Base-by-base conservation (phyloP, 768 basidiomycete genomes). In the Macrocybe gigantea region DNA sequence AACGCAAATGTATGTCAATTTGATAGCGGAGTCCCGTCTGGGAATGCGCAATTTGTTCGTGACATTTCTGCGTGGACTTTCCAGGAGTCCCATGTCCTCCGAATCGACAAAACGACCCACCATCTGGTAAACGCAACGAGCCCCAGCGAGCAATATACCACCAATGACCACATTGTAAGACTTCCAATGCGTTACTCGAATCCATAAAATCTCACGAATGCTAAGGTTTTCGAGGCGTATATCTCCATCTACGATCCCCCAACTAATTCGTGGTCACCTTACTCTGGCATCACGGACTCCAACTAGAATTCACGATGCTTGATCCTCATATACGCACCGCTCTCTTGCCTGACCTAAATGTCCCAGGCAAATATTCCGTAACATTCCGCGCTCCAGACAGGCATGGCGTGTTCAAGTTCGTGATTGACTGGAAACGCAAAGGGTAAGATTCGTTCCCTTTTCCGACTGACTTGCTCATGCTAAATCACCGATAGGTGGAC, bases 321-420 rank as follows among this genome's bases (percentile, higher is more conserved):
- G 96, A 99, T 64, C 96, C 96, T 1, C 93, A 96, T 64, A 71
- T 98, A 50, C 90, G 96, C 33, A 91, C 83, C 10, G 68, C 85
- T 6, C 75, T 99, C 7, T 71, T 64, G 8, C 74, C 85, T 8
- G 78, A 82, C 7, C 46, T 69, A 4, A 77, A 75, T 1, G 53
- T 67, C 22, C 78, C 83, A 2, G 85, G 86, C 15, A 72, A 77
- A 55, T 97, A 93, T 69, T 75, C 80, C 10, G 79, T 83, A n/a
- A 79, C 79, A 10, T 95, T 99, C 82, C 83, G 82, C 37, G 85
- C 83, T 1, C 96, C 96, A 6, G 95, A 98, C 66, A 76, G 94
- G 45, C 96, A 99, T 61, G 96, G 96, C 15, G 96, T 99, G 11
- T 99, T 95, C 79, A 98, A 97, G 62, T 94, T 98, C 60, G 74